Percentiles rank a stretch among this genome's conserved stretches.
These are phyloP conservation scores for Apiospora rasikravindrae DNA, from an alignment of 2,329 filamentous ascomycete genomes.

Conservation along the genomic window DNA sequence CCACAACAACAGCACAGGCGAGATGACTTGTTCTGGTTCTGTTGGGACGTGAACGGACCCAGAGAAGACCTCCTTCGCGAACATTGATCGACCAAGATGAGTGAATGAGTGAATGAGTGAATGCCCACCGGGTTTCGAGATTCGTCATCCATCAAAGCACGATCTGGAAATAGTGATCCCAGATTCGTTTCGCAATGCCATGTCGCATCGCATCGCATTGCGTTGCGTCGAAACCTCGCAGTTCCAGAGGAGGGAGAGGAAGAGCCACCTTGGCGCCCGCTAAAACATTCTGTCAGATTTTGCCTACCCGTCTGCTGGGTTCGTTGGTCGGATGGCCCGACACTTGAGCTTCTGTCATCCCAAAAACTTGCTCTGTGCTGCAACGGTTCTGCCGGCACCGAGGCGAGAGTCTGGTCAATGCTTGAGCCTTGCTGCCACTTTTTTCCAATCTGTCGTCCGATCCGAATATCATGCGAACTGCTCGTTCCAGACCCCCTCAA, in stretches of 20 bases:
- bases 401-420: slow-evolving; percentile 3
- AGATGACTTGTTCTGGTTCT: not conserved
- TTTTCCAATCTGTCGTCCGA: slow-evolving; percentile 9
- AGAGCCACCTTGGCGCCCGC: not conserved
- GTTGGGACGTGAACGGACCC: not conserved
- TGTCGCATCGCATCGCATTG: not conserved
- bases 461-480: slow-evolving; percentile 10
- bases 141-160: not conserved
- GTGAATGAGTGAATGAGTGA: not conserved
- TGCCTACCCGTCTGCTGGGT: slow-evolving; percentile 3
- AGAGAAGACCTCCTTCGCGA: not conserved
- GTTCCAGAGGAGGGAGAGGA: not conserved
- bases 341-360: not conserved
- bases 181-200: not conserved
- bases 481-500: slow-evolving; percentile 1
- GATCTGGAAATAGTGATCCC: slow-evolving; percentile 3
- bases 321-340: slow-evolving; percentile 2
- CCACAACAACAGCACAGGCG: slow-evolving; percentile 9
- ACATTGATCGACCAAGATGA: slow-evolving; percentile 9
- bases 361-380: not conserved
- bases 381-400: not conserved
- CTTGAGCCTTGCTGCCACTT: not conserved
- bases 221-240: not conserved
- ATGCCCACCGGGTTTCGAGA: slow-evolving; percentile 4
- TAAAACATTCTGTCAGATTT: slow-evolving; percentile 16